Percentiles rank a stretch among this genome's conserved stretches.
Evolutionary conservation across 1,284 basidiomycete genomes (phyloP).

Genomic region (Ustilago esculenta): DNA sequence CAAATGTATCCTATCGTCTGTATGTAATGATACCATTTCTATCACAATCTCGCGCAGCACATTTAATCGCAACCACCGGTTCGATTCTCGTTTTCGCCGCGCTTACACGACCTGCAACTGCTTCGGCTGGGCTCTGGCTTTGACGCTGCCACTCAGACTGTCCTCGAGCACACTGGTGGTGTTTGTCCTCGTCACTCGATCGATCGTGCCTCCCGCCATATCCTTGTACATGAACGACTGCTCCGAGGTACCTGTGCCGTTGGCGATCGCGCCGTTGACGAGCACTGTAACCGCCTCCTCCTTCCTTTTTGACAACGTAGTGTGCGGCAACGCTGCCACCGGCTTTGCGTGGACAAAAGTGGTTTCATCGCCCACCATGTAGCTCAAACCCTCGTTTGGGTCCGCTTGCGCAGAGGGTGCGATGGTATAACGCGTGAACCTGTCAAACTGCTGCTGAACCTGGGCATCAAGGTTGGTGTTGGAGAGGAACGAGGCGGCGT

Average conservation of each 20-base stretch:
- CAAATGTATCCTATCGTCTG: too few relatives aligned
- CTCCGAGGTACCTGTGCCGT: conserved; percentile 10
- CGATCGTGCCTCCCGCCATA: conserved; percentile 28
- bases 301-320: conserved; percentile 4
- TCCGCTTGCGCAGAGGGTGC: too few relatives aligned
- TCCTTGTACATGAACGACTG: conserved; percentile 27
- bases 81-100: background rate
- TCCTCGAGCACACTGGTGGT: conserved; percentile 21
- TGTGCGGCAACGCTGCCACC: conserved; percentile 8
- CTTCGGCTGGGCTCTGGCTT: conserved; percentile 16
- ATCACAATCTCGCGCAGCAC: too few relatives aligned
- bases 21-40: conserved; percentile 25
- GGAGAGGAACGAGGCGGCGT: conserved; percentile 11
- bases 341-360: conserved; percentile 13
- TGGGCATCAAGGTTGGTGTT: conserved; percentile 7
- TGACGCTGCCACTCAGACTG: conserved; percentile 7
- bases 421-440: background rate
- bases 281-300: conserved; percentile 8
- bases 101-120: conserved; percentile 18
- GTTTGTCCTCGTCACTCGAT: conserved; percentile 22
- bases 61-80: too few relatives aligned
- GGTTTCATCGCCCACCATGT: conserved; percentile 21
- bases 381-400: background rate
- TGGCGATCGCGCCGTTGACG: conserved; percentile 14
- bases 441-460: conserved; percentile 23